A percentile compares a stretch with the other conserved stretches of the same genome.
These are phyloP conservation scores for Pisolithus thermaeus DNA, from an alignment of 1,284 basidiomycete genomes.

Conservation along the genomic window DNA sequence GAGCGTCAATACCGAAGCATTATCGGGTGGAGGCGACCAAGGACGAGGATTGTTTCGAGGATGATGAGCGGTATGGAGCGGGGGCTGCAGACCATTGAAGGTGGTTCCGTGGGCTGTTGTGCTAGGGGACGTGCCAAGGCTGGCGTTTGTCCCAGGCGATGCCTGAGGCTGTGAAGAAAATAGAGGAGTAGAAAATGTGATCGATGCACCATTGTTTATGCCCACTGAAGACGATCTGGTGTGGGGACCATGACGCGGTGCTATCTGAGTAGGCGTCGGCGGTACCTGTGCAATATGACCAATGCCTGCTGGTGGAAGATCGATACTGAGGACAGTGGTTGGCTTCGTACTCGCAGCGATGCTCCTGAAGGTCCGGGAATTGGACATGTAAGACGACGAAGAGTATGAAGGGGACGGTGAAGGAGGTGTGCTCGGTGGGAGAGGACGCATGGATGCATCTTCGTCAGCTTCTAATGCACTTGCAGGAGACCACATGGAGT, in stretches of 20 bases:
- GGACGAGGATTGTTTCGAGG: slow-evolving; percentile 94
- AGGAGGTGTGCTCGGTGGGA: slow-evolving; percentile 79
- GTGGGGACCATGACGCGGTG: slow-evolving; percentile 46
- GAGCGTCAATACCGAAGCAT: slow-evolving; percentile 88
- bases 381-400: slow-evolving; percentile 73
- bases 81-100: slow-evolving; percentile 57
- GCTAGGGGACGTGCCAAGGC: slow-evolving; percentile 18
- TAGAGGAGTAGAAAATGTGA: slow-evolving; percentile 66
- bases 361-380: slow-evolving; percentile 74
- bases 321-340: slow-evolving; percentile 87
- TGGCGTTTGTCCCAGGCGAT: slow-evolving; percentile 34
- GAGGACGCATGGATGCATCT: slow-evolving; percentile 80
- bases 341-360: slow-evolving; percentile 91
- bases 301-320: slow-evolving; percentile 70
- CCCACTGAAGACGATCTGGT: slow-evolving; percentile 53
- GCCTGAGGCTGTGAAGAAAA: slow-evolving; percentile 42
- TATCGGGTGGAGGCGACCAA: slow-evolving; percentile 82
- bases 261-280: slow-evolving; percentile 46
- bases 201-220: slow-evolving; percentile 48
- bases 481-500: slow-evolving; percentile 70
- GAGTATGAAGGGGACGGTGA: slow-evolving; percentile 79
- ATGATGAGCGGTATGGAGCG: slow-evolving; percentile 85
- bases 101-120: slow-evolving; percentile 19
- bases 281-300: slow-evolving; percentile 90
- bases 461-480: slow-evolving; percentile 79